Base-by-base conservation (phyloP, 805 yeast genomes). In the Wickerhamomyces mucosus region DNA sequence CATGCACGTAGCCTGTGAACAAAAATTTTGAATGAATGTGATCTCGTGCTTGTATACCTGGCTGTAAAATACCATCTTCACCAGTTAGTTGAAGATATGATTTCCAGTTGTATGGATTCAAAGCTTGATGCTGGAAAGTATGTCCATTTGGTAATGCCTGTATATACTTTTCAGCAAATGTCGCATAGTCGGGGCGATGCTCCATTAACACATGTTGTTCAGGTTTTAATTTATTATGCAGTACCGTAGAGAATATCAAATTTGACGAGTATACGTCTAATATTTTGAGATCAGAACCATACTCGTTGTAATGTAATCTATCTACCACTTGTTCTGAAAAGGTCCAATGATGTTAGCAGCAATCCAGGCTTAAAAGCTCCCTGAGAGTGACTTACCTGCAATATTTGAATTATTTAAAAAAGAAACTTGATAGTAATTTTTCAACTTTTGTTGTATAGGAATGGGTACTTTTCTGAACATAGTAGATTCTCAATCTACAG, bases 21-120 rank as follows among this genome's bases (percentile, higher is more conserved):
- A 82, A 53, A 17, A 81, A 60, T 34, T 66, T 66, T 34, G 69
- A 59, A 51, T 79, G 73, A 14, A 76, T 50, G 13, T 58, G 51
- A 39, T 57, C 59, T 26, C 68, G 46, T 5, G 53, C 28, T 37
- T 58, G 55, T 4, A 33, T 40, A 9, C 41, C 52, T 0, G 71
- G 75, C 0, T 42, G 42, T 1, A 80, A 48, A 5, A 59, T 34
- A 20, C 69, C 69, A 7, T 66, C 64, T 4, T 61, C 45, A 7
- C 68, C 59, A 7, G 73, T 58, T n/a, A 78, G 36, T 1, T 61
- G 52, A 4, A 57, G 50, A 45, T 66, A 84, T 1, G 85, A 62
- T 4, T 55, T 54, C 95, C 95, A 84, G 12, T 69, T 56, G 49
- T 68, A 80, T 4, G 92, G 88, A 45, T 78, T 77, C 24, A 50